These are phyloP conservation scores for Salix brachista DNA, from an alignment of 345 rosid species.

Conservation along the genomic window DNA sequence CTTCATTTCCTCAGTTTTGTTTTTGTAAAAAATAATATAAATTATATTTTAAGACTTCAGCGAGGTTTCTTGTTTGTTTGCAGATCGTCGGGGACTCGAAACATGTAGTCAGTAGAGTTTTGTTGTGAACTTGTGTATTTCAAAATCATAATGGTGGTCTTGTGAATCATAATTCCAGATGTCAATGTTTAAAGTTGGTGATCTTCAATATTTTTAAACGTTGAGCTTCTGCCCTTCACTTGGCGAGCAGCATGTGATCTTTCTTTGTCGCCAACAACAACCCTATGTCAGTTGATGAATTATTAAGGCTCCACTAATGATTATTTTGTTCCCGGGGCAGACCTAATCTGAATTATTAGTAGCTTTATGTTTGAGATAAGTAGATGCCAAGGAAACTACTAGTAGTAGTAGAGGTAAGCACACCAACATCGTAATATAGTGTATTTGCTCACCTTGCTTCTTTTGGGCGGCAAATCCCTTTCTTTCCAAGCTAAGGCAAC, in stretches of 20 bases:
- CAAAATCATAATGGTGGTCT: not conserved
- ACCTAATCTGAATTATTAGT: constrained; percentile 7
- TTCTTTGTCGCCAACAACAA: constrained; percentile 27
- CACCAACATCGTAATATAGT: not conserved
- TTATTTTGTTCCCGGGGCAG: not conserved
- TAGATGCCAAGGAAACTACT: constrained; percentile 35
- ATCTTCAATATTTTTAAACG: not conserved
- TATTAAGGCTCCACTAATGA: constrained; percentile 13
- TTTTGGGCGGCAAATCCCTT: constrained; percentile 29
- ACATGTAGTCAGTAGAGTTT: not conserved
- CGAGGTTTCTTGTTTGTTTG: too few relatives aligned
- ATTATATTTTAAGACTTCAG: fast-evolving
- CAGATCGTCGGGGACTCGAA: too few relatives aligned
- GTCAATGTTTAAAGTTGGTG: constrained; percentile 32
- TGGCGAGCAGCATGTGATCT: constrained; percentile 5
- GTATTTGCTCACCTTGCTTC: constrained; percentile 11
- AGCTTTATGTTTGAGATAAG: constrained; percentile 50
- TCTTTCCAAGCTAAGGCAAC: constrained; percentile 46
- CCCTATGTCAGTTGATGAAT: constrained; percentile 16
- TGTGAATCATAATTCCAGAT: constrained; percentile 10
- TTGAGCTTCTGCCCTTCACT: not conserved
- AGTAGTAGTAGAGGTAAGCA: not conserved
- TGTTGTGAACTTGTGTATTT: not conserved
- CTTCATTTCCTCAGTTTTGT: not conserved
- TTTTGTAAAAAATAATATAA: too few relatives aligned